These are phyloP conservation scores for Moniliophthora roreri DNA, from an alignment of 1,284 basidiomycete species.

Conservation along the genomic window DNA sequence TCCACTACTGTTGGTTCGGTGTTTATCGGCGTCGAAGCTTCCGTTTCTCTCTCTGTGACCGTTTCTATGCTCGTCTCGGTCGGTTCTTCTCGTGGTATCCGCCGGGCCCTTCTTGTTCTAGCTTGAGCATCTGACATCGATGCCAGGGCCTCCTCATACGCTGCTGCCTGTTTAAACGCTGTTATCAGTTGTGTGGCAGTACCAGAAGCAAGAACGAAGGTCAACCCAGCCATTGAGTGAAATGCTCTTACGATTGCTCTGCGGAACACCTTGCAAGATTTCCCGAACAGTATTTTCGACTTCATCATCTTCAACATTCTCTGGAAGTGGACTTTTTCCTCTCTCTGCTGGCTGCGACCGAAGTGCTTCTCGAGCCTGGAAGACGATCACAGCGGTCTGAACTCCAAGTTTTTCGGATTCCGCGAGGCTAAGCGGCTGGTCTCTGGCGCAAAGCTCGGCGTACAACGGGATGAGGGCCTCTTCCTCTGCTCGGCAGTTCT, in stretches of 20 bases:
- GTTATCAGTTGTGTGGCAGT: slow-evolving; percentile 1
- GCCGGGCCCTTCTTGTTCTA: slow-evolving; percentile 11
- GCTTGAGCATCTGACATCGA: slow-evolving; percentile 8
- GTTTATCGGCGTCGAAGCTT: slow-evolving; percentile 11
- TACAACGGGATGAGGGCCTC: slow-evolving; percentile 49
- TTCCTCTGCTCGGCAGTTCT: slow-evolving; percentile 42
- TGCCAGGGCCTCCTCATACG: slow-evolving; percentile 15
- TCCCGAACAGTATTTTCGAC: slow-evolving; percentile 23
- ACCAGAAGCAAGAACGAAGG: slow-evolving; percentile 6
- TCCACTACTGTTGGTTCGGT: neutral
- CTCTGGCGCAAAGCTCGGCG: slow-evolving; percentile 43
- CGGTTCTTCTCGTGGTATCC: slow-evolving; percentile 5
- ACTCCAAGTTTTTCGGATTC: slow-evolving; percentile 52
- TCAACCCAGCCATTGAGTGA: slow-evolving; percentile 14
- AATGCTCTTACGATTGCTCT: slow-evolving; percentile 17
- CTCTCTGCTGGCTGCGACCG: slow-evolving; percentile 15
- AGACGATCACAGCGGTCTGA: slow-evolving; percentile 45
- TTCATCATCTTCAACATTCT: slow-evolving; percentile 35
- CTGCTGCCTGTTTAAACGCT: slow-evolving; percentile 10
- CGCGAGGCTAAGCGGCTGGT: slow-evolving; percentile 39
- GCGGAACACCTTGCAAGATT: slow-evolving; percentile 12
- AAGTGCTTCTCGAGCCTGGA: slow-evolving; percentile 44
- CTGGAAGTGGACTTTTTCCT: slow-evolving; percentile 19
- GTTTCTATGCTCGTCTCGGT: slow-evolving; percentile 13
- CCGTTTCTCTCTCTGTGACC: slow-evolving; percentile 7